These are phyloP conservation scores for Geotrichum cucujoidarum DNA, from an alignment of 1,139 yeast species.

Conservation along the genomic window DNA sequence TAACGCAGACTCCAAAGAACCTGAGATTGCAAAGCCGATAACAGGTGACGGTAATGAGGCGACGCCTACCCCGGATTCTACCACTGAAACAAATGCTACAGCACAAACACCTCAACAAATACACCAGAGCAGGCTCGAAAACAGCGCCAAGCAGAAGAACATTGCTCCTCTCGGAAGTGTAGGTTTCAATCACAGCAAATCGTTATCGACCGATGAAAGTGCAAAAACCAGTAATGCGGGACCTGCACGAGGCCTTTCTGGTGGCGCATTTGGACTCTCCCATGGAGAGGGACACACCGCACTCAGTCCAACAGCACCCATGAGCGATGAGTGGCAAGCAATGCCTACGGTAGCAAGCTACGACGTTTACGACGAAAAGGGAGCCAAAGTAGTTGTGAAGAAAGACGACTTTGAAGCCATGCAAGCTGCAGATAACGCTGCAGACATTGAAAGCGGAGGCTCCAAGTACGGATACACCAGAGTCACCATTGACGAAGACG, in stretches of 20 bases:
- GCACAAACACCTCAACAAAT: neutral
- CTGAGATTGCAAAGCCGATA: neutral
- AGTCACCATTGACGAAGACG: constrained; percentile 85
- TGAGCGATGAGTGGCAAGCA: constrained; percentile 49
- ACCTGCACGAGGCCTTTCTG: constrained; percentile 2
- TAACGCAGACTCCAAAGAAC: neutral
- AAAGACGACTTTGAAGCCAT: constrained; percentile 21
- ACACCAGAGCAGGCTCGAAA: neutral
- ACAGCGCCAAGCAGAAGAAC: neutral
- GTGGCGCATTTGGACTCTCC: neutral
- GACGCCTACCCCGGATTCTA: neutral
- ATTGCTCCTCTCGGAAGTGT: neutral
- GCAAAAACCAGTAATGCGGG: neutral
- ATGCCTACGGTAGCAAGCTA: constrained; percentile 57
- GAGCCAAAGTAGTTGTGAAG: constrained; percentile 42
- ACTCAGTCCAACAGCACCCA: constrained; percentile 4
- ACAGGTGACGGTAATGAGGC: neutral
- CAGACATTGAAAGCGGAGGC: constrained; percentile 26
- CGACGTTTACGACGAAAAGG: constrained; percentile 55
- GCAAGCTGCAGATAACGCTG: constrained; percentile 25
- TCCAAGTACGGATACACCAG: constrained; percentile 68
- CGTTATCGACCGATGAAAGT: neutral
- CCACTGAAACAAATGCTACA: neutral
- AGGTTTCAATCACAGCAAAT: neutral
- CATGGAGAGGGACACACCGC: neutral